Evolutionary conservation across 2,329 filamentous ascomycete genomes (phyloP), one percentile per base, ranked within the genome.

Genomic region (Penicillium verrucosum): DNA sequence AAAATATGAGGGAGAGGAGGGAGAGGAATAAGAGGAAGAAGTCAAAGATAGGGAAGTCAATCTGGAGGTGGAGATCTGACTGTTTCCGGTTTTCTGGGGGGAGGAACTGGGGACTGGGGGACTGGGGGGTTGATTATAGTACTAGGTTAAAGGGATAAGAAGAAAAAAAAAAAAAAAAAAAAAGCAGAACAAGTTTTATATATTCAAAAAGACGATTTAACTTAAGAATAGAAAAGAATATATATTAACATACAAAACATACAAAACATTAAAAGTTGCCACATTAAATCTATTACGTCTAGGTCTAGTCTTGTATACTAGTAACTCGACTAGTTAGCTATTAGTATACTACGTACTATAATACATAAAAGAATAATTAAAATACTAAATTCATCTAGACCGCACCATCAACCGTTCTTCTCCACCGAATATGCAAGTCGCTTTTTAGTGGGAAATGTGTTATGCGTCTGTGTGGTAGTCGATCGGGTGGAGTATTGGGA

Each of bases 341-440:
- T 30, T 11, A 30, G 10, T 30, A 30, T 2, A 40, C 18, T 30
- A 18, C 2, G 4, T 11, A 34, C 37, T 46, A 41, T 2, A 23
- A 41, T n/a, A 42, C 16, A 27, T 27, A 10, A 9, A 6, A 5
- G 5, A 34, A 42, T 25, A 25, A 27, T 12, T 29, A 29, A 29
- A 43, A 27, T 43, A 43, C 40, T 23, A 10, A 25, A 25, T 11
- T 5, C 29, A 30, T 42, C 57, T 48, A 60, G 58, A 60, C 55
- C 51, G 47, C 25, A 51, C 50, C 41, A 27, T 30, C 23, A 46
- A 32, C 18, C 21, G 36, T 45, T 47, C 27, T 48, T 54, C 51
- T 54, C 51, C 51, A 54, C 51, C 11, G 18, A 10, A 45, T 48
- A 47, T 54, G 51, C 51, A 54, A 47, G 51, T 23, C 4, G 6